Conservation (phyloP, 2,329 filamentous ascomycete species). For the Pseudogymnoascus sp. region DNA sequence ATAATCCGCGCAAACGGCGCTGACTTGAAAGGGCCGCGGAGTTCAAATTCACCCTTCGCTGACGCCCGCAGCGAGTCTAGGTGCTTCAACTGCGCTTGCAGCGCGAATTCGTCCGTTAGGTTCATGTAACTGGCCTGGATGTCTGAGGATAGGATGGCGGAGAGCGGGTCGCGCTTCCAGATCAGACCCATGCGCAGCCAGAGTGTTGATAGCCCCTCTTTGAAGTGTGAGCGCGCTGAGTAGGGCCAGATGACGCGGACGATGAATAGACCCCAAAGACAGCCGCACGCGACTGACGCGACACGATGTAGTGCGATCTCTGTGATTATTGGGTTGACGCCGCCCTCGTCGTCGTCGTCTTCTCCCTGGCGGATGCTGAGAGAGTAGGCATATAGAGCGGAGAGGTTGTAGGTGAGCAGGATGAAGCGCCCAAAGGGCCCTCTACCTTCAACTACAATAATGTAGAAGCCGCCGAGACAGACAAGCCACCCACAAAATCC, state of each 20-base stretch:
- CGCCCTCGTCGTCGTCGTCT: constrained; percentile 83
- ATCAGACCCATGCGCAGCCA: constrained; percentile 93
- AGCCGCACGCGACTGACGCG: constrained; percentile 74
- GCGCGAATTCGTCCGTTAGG: constrained; percentile 76
- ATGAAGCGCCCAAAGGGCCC: constrained; percentile 90
- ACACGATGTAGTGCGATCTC: constrained; percentile 86
- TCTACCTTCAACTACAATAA: constrained; percentile 77
- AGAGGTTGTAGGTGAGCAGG: constrained; percentile 91
- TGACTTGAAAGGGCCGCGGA: constrained; percentile 78
- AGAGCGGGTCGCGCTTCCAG: constrained; percentile 88
- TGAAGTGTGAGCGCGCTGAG: constrained; percentile 78
- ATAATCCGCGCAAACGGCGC: constrained; percentile 68
- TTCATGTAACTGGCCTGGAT: constrained; percentile 67
- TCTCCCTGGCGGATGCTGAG: constrained; percentile 72
- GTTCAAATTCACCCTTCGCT: constrained; percentile 79
- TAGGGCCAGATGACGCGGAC: constrained; percentile 92
- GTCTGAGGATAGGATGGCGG: constrained; percentile 57
- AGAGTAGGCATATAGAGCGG: constrained; percentile 88
- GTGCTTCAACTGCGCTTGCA: constrained; percentile 65
- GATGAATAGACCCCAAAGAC: constrained; percentile 85
- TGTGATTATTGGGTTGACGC: constrained; percentile 72
- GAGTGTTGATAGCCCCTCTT: constrained; percentile 80
- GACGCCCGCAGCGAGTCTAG: constrained; percentile 66
- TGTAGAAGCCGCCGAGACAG: constrained; percentile 77
- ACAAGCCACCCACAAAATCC: constrained; percentile 76